Conservation (phyloP, 345 rosid genomes). For the Adansonia digitata region DNA sequence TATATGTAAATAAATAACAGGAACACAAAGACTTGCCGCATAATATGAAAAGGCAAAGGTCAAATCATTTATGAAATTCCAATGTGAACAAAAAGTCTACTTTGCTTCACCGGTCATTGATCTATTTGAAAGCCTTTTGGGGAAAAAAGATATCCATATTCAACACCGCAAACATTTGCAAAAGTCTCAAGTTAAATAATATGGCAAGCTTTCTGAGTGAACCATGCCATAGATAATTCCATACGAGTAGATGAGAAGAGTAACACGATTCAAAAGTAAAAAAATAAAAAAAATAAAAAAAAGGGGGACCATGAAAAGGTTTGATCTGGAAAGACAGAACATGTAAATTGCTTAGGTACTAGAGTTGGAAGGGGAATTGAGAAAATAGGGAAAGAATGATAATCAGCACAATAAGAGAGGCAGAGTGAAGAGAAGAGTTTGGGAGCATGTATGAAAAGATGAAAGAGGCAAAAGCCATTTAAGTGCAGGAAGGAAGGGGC, state of each 20-base stretch:
- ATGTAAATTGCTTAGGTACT: neutral
- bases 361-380: neutral
- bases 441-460: neutral
- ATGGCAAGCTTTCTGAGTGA: neutral
- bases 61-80: neutral
- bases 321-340: neutral
- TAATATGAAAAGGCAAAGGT: neutral
- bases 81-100: neutral
- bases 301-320: too few relatives aligned
- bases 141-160: neutral
- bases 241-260: neutral
- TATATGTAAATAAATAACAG: neutral
- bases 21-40: neutral
- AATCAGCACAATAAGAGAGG: neutral
- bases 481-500: neutral
- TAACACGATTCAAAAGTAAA: neutral
- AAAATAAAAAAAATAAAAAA: too few relatives aligned
- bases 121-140: neutral
- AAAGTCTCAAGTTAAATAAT: neutral
- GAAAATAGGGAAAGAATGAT: neutral
- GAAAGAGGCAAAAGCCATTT: neutral
- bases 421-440: neutral
- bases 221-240: neutral
- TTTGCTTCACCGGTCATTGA: neutral
- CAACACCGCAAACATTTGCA: neutral